These are phyloP conservation scores for Cucurbita maxima DNA, from an alignment of 306 rosid species.

Conservation along the genomic window DNA sequence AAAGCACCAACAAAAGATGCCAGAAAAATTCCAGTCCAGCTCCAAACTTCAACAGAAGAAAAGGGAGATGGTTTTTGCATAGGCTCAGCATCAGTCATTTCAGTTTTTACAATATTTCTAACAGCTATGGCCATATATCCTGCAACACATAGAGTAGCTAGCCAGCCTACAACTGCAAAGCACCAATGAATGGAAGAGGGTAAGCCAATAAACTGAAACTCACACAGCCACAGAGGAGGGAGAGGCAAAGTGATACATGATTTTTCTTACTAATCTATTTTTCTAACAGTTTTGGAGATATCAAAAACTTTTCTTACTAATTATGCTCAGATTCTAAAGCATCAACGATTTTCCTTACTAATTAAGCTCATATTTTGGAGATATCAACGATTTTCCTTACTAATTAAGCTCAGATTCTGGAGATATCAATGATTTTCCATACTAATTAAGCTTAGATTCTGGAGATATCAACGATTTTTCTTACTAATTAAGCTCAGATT, in stretches of 20 bases:
- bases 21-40: constrained; percentile 58
- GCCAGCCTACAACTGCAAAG: constrained; percentile 82
- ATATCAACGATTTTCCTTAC: neutral
- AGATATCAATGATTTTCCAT: neutral
- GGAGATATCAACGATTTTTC: neutral
- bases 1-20: constrained; percentile 54
- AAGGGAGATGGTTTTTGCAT: constrained; percentile 79
- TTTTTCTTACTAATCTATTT: no score
- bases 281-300: neutral
- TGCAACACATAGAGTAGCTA: constrained; percentile 76
- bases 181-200: constrained; percentile 6
- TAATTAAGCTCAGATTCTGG: neutral
- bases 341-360: neutral
- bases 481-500: neutral
- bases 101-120: constrained; percentile 73
- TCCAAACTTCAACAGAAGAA: constrained; percentile 56
- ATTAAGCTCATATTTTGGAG: neutral
- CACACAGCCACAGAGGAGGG: neutral
- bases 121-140: constrained; percentile 74
- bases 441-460: neutral
- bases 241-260: neutral
- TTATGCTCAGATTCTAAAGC: neutral
- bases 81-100: constrained; percentile 79
- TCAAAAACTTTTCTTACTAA: neutral
- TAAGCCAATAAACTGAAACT: neutral